These are phyloP conservation scores for Stephanodiscus minutulus DNA, from an alignment of 108 stramenopile species.

Conservation along the genomic window DNA sequence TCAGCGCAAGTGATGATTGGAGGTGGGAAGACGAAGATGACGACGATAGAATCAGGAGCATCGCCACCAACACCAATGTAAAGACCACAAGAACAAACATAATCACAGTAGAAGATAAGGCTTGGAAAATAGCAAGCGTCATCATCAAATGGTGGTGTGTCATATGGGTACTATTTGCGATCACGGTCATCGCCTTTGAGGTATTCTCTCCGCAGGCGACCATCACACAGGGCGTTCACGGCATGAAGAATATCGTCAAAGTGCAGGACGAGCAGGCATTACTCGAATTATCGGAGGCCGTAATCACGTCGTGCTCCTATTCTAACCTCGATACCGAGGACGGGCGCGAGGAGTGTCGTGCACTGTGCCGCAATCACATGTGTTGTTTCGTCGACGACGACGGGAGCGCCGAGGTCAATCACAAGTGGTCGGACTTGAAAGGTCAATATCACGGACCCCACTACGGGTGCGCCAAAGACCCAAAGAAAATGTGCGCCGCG, in stretches of 20 bases:
- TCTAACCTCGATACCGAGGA: slow-evolving; percentile 17
- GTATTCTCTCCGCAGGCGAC: not conserved
- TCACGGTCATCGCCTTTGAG: slow-evolving; percentile 2
- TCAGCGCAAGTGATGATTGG: too few species aligned
- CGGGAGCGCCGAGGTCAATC: not conserved
- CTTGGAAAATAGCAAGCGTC: slow-evolving; percentile 13
- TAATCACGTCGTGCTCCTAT: not conserved
- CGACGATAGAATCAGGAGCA: too few species aligned
- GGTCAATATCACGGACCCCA: too few species aligned
- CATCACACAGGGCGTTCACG: not conserved
- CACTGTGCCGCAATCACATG: slow-evolving; percentile 16
- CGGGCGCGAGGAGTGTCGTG: slow-evolving; percentile 23
- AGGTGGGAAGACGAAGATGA: too few species aligned
- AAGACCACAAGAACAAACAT: not conserved
- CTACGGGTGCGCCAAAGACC: slow-evolving; percentile 6
- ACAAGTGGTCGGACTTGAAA: not conserved
- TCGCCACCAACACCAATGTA: not conserved
- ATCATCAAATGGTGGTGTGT: slow-evolving; percentile 11
- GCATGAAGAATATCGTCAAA: not conserved
- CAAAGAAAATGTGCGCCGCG: slow-evolving; percentile 21
- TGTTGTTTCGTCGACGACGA: slow-evolving; percentile 21
- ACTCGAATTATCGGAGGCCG: slow-evolving; percentile 9
- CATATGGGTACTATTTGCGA: slow-evolving; percentile 23
- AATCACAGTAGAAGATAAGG: slow-evolving; percentile 4
- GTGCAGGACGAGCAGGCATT: slow-evolving; percentile 16